Evolutionary conservation across 116 monocot genomes (phyloP).

Genomic region (Posidonia oceanica): DNA sequence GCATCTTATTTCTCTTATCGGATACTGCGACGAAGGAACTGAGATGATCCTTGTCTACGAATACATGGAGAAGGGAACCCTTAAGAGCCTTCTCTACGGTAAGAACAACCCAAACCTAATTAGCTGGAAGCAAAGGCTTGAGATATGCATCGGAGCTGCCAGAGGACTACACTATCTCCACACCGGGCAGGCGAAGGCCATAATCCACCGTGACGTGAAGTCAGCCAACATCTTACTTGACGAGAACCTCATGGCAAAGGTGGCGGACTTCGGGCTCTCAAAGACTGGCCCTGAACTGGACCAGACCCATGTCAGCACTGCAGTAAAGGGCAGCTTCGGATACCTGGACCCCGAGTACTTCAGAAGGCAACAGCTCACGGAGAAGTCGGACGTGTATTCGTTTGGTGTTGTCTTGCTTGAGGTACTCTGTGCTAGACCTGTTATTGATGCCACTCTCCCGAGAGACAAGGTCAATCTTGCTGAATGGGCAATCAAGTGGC

Average conservation of each 20-base stretch:
- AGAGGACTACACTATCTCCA: conserved; percentile 70
- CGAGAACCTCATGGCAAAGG: conserved; percentile 47
- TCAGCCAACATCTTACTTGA: conserved; percentile 69
- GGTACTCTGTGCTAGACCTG: conserved; percentile 64
- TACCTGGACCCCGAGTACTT: conserved; percentile 82
- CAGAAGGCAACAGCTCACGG: conserved; percentile 56
- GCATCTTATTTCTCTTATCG: conserved; percentile 52
- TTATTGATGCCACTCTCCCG: conserved; percentile 52
- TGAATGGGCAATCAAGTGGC: conserved; percentile 62
- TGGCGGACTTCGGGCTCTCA: conserved; percentile 67
- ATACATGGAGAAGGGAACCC: conserved; percentile 66
- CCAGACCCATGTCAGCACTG: conserved; percentile 71
- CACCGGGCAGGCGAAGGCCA: conserved; percentile 45
- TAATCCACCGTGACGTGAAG: conserved; percentile 75
- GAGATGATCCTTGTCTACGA: conserved; percentile 79
- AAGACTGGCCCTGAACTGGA: conserved; percentile 62
- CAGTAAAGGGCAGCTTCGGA: conserved; percentile 77
- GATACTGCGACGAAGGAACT: conserved; percentile 48
- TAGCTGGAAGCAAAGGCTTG: conserved; percentile 57
- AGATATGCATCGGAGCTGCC: conserved; percentile 64
- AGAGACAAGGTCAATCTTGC: conserved; percentile 74
- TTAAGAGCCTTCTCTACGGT: conserved; percentile 56
- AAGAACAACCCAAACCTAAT: conserved; percentile 23
- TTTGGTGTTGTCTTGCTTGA: conserved; percentile 73
- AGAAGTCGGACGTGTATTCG: conserved; percentile 78